These are phyloP conservation scores for Pseudogymnoascus sp. DNA, from an alignment of 2,329 filamentous ascomycete species.

Conservation along the genomic window DNA sequence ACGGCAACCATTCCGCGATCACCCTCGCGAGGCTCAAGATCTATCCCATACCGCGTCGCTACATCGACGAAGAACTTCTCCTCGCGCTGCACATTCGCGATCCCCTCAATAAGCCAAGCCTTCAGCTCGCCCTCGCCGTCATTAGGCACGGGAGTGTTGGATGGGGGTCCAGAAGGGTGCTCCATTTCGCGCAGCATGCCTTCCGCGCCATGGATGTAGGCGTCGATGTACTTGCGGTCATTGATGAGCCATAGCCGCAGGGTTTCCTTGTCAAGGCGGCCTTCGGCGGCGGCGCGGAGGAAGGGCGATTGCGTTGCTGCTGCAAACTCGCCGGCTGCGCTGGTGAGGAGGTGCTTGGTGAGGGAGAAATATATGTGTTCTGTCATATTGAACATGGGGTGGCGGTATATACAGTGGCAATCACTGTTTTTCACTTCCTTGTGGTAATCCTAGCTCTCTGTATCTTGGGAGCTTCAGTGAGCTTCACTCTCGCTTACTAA, in stretches of 20 bases:
- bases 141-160: conserved; percentile 23
- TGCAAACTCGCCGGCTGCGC: conserved; percentile 37
- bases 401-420: not conserved
- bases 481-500: not conserved
- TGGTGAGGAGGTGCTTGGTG: conserved; percentile 49
- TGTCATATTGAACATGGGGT: not conserved
- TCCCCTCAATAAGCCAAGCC: conserved; percentile 55
- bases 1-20: conserved; percentile 32
- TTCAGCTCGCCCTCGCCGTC: conserved; percentile 48
- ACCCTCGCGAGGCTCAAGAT: conserved; percentile 29
- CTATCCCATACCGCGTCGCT: conserved; percentile 51
- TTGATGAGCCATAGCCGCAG: conserved; percentile 64
- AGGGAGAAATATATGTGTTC: conserved; percentile 35
- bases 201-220: conserved; percentile 61
- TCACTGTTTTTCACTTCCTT: not conserved
- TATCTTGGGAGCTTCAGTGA: not conserved
- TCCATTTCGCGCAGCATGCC: conserved; percentile 48
- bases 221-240: conserved; percentile 64
- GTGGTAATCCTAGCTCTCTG: not conserved
- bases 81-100: conserved; percentile 61
- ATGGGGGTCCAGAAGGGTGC: no score
- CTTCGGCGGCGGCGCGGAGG: conserved; percentile 56
- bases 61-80: conserved; percentile 61
- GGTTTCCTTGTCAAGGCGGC: conserved; percentile 47
- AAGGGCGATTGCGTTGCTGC: conserved; percentile 60